phyloP scores from a whole-genome alignment of 257 asterid species.

The Osmanthus fragrans region DNA sequence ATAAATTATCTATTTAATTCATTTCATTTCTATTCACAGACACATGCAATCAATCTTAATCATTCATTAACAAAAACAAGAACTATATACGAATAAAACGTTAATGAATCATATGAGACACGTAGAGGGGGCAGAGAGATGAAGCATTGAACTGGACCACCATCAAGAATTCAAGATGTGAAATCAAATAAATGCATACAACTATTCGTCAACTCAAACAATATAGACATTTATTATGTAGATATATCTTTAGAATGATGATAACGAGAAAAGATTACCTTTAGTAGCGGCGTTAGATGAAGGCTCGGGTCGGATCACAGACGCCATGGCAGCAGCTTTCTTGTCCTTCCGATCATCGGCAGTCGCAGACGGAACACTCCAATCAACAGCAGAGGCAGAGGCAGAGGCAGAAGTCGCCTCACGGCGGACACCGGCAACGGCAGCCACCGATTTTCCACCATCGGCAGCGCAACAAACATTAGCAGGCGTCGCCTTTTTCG shows the following conservation, averaged over 20 bases:
- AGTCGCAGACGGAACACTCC: slow-evolving; percentile 36
- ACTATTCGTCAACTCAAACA: too few relatives aligned
- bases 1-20: not conserved
- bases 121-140: not conserved
- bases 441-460: not conserved
- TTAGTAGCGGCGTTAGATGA: slow-evolving; percentile 42
- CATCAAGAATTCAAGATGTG: slow-evolving; percentile 11
- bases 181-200: slow-evolving; percentile 33
- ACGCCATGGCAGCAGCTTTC: slow-evolving; percentile 33
- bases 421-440: slow-evolving; percentile 36
- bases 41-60: slow-evolving; percentile 4
- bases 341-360: slow-evolving; percentile 34
- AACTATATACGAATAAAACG: slow-evolving; percentile 3
- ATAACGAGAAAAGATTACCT: slow-evolving; percentile 32
- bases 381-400: slow-evolving; percentile 32
- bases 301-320: slow-evolving; percentile 45
- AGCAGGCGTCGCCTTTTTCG: slow-evolving; percentile 72
- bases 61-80: slow-evolving; percentile 7
- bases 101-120: not conserved
- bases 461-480: slow-evolving; percentile 29
- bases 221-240: not conserved
- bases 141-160: slow-evolving; percentile 15
- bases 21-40: not conserved
- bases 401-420: slow-evolving; percentile 37
- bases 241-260: not conserved